Base-by-base conservation (phyloP, 1,284 basidiomycete genomes). In the Ceratobasidium papillatum region DNA sequence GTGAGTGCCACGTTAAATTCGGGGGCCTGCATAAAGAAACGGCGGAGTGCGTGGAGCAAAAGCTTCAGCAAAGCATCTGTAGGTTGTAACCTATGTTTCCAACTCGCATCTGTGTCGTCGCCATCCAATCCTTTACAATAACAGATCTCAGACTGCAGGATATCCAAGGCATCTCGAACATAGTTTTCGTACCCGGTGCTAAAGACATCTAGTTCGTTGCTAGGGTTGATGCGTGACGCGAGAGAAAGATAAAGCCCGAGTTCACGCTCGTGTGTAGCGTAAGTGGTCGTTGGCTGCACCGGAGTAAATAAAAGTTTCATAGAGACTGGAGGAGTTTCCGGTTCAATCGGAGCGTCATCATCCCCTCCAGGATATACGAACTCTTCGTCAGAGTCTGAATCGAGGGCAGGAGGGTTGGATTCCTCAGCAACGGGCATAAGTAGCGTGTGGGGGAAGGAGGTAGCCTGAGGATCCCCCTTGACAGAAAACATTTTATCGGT, bases 1-100 rank as follows among this genome's bases (percentile, higher is more conserved):
- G 94, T 98, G 76, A 98, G 82, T 0, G 94, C 92, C 74, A 99
- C 88, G 81, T 99, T 99, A 80, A 88, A 88, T 78, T 96, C 93
- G 1, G 96, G 91, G 0, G 91, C 87, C 75, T 96, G 94, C 3
- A 88, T 88, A 81, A 98, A 95, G 85, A 98, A 97, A 71, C 84
- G 86, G 45, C 91, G 84, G 11, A 97, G 82, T 19, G 87, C 87
- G 58, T 91, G 88, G 45, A 98, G 86, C 22, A 98, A 80, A 36
- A 88, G 82, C 2, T 90, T 88, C 22, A 97, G 83, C 11, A 96
- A 84, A 0, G 91, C 88, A 79, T 98, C 96, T 75, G 89, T 89
- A 47, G 91, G 87, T 77, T 91, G 90, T n/a, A 98, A 83, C 7
- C 88, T 85, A 80, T 96, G 93, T n/a, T 75, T 62, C 66, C 45